phyloP scores from a whole-genome alignment of 495 filamentous ascomycete genomes.

The Penicillium malachiteum region DNA sequence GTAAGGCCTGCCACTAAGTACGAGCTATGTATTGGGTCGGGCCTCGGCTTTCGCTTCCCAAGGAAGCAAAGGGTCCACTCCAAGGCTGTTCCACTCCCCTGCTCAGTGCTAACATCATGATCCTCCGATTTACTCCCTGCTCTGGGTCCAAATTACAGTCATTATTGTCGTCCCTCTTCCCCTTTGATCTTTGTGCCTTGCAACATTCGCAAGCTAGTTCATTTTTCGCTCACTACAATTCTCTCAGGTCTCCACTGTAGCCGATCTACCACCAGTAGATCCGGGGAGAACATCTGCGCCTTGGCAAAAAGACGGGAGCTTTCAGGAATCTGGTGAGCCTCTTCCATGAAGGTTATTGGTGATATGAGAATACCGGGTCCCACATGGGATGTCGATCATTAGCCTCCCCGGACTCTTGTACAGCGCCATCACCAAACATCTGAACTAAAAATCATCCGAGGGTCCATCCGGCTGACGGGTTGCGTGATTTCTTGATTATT shows the following conservation, averaged over 20 bases:
- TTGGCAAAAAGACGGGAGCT: not conserved
- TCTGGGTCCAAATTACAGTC: not conserved
- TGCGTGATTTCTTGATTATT: not conserved
- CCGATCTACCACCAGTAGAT: not conserved
- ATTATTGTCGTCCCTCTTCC: not conserved
- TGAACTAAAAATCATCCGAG: slow-evolving; percentile 9
- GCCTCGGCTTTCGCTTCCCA: slow-evolving; percentile 6
- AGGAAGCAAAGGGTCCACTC: not conserved
- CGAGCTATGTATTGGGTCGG: not conserved
- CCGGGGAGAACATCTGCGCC: not conserved
- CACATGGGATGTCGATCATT: slow-evolving; percentile 20
- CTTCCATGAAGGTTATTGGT: slow-evolving; percentile 10
- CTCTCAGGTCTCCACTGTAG: not conserved
- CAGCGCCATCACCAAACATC: not conserved
- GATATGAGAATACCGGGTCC: slow-evolving; percentile 5
- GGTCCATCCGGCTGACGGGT: slow-evolving; percentile 8
- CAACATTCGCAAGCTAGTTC: not conserved
- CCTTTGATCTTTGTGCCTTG: not conserved
- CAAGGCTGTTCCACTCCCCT: not conserved
- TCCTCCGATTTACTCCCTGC: no score
- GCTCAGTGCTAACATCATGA: not conserved
- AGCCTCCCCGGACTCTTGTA: slow-evolving; percentile 13
- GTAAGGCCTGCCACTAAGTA: no score
- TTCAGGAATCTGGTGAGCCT: slow-evolving; percentile 5
- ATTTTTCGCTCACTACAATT: not conserved